Evolutionary conservation across 1,284 basidiomycete species (phyloP).

Genomic region (Ceratobasidium sp.): DNA sequence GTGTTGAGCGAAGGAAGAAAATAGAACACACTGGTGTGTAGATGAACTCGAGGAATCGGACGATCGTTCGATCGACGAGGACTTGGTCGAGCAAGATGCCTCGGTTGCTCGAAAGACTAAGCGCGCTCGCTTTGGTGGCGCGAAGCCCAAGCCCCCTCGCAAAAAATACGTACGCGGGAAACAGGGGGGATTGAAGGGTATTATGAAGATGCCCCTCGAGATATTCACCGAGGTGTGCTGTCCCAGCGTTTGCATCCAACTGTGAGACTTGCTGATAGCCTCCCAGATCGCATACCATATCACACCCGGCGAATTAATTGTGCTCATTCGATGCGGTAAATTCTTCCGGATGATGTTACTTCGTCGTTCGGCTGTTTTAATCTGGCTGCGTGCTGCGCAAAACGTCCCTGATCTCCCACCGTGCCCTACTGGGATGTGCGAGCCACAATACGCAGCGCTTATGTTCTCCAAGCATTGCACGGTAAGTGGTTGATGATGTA

Average conservation of each 20-base stretch:
- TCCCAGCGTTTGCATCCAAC: not conserved
- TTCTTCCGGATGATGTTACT: slow-evolving; percentile 9
- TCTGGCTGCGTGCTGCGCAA: slow-evolving; percentile 7
- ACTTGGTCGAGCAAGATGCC: not conserved
- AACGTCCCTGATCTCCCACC: slow-evolving; percentile 7
- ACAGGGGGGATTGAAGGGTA: slow-evolving; percentile 24
- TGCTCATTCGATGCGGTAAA: slow-evolving; percentile 8
- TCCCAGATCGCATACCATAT: slow-evolving; percentile 9
- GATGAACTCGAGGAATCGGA: too few species aligned
- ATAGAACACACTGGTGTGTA: too few species aligned
- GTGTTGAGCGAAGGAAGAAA: too few species aligned
- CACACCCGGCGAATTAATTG: slow-evolving; percentile 13
- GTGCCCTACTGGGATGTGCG: slow-evolving; percentile 3
- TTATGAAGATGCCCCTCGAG: slow-evolving; percentile 24
- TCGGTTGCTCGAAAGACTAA: not conserved
- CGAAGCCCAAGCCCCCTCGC: not conserved
- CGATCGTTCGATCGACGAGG: not conserved
- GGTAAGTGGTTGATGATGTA: not conserved
- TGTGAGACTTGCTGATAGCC: not conserved
- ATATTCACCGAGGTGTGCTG: slow-evolving; percentile 15
- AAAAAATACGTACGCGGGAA: slow-evolving; percentile 4
- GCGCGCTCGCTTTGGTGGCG: not conserved
- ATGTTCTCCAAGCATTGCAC: slow-evolving; percentile 27
- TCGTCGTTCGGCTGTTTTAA: not conserved
- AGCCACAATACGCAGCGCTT: slow-evolving; percentile 29